Conservation (phyloP, 2,329 filamentous ascomycete species). For the Alternaria sp. region DNA sequence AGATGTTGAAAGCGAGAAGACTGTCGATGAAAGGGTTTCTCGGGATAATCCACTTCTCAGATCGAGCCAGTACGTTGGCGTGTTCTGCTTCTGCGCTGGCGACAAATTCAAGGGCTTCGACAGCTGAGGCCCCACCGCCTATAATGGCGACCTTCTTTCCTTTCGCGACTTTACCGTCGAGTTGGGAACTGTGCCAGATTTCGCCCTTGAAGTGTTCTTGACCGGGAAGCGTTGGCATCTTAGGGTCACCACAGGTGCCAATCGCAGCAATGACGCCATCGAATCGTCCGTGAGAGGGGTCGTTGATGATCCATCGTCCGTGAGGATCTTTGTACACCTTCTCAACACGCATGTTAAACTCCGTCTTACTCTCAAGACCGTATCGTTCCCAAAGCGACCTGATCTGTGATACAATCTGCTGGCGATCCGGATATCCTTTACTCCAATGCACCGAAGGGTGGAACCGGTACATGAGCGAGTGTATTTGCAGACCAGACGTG, state of each 20-base stretch:
- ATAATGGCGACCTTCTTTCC: conserved; percentile 79
- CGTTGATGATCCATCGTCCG: conserved; percentile 80
- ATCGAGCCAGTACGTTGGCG: conserved; percentile 75
- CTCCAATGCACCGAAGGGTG: conserved; percentile 79
- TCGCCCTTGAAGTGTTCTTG: conserved; percentile 74
- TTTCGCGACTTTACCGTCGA: conserved; percentile 75
- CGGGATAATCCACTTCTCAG: conserved; percentile 88
- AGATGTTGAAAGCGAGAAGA: conserved; percentile 77
- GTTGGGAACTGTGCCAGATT: conserved; percentile 75
- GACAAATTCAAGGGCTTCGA: conserved; percentile 83
- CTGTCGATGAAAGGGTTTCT: conserved; percentile 77
- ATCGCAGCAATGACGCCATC: conserved; percentile 80
- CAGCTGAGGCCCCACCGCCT: conserved; percentile 79
- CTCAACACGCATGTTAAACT: conserved; percentile 73
- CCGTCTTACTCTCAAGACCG: conserved; percentile 71
- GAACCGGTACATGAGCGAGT: conserved; percentile 87
- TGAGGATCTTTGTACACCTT: conserved; percentile 72
- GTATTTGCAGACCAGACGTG: conserved; percentile 81
- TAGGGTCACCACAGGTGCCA: conserved; percentile 80
- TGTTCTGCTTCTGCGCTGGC: conserved; percentile 69
- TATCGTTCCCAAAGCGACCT: conserved; percentile 77
- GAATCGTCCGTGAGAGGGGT: conserved; percentile 72
- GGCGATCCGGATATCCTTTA: conserved; percentile 76
- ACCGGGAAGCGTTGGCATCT: conserved; percentile 73
- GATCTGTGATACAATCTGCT: conserved; percentile 77